Base-by-base conservation (phyloP, 176 grass and related monocot genomes). In the Hordeum marinum region DNA sequence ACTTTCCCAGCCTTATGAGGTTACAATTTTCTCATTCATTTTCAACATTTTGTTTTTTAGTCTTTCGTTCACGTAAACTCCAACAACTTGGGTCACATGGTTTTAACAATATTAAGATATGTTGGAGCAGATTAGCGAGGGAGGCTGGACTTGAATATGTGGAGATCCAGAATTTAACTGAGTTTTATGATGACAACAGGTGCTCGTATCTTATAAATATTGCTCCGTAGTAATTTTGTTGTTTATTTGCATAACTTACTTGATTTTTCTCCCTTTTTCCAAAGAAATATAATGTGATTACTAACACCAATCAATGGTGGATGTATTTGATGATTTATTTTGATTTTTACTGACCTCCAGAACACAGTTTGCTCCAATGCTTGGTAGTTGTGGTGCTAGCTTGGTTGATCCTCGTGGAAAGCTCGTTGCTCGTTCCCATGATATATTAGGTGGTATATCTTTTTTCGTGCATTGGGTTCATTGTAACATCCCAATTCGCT, bases 181-280 rank as follows among this genome's bases (percentile, higher is more conserved):
- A 98, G 75, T 95, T 98, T 91, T 98, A 98, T 87, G 96, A 98
- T 90, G 96, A 98, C 68, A 95, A 98, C 79, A 95, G 96, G 96
- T 95, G 75, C 41, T 8, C 3, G 64, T 77, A 50, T 80, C 15
- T 45, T 50, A 78, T 34, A 34, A 34, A 34, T 34, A 4, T 34
- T 34, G 2, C 32, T 34, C 3, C 4, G 32, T 4, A 34, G 32
- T 34, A 34, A 34, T 4, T 34, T 34, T 34, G 32, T 34, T 34
- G 32, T 34, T 31, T 43, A 26, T 80, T 80, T 73, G 21, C 21
- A 63, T 20, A 10, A 60, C 17, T 61, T 67, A 45, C 15, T 85
- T 17, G 7, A 61, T 39, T 83, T 78, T n/a, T 41, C 17, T 45
- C 37, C 25, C 75, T 45, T 67, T 88, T 9, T n/a, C 27, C 7